phyloP scores from a whole-genome alignment of 257 asterid genomes.

The Verbascum thapsus region DNA sequence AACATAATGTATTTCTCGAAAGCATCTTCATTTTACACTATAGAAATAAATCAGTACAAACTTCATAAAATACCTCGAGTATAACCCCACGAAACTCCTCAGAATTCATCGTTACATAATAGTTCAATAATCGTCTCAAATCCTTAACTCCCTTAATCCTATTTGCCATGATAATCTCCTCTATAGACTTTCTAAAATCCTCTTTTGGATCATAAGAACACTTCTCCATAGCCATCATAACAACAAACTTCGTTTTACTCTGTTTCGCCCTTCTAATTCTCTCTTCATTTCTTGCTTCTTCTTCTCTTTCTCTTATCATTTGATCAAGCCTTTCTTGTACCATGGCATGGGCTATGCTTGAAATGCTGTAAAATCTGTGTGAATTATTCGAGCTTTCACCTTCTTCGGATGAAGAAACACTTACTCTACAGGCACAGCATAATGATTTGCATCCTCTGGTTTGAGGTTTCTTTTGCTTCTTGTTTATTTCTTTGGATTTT shows the following conservation, averaged over 20 bases:
- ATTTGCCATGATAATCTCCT: slow-evolving; percentile 57
- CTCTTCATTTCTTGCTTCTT: slow-evolving; percentile 32
- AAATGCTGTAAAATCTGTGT: slow-evolving; percentile 42
- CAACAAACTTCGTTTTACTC: slow-evolving; percentile 48
- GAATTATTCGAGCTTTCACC: slow-evolving; percentile 50
- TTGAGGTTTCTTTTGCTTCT: slow-evolving; percentile 54
- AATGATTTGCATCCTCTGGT: slow-evolving; percentile 46
- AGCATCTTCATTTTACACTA: slow-evolving; percentile 32
- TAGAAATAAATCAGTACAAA: slow-evolving; percentile 58
- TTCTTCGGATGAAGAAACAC: slow-evolving; percentile 60
- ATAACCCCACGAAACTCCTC: slow-evolving; percentile 59
- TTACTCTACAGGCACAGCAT: slow-evolving; percentile 62
- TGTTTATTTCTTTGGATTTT: slow-evolving; percentile 36
- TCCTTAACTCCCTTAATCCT: slow-evolving; percentile 54
- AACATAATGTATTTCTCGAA: neutral
- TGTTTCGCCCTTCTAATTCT: slow-evolving; percentile 26
- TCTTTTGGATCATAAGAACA: slow-evolving; percentile 63
- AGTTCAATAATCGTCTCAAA: slow-evolving; percentile 60
- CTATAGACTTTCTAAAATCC: slow-evolving; percentile 75
- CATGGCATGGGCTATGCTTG: slow-evolving; percentile 77
- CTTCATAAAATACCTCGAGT: slow-evolving; percentile 75
- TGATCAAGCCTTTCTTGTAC: slow-evolving; percentile 71
- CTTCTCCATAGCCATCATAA: slow-evolving; percentile 81
- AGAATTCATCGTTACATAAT: slow-evolving; percentile 64
- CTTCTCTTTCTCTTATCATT: slow-evolving; percentile 58